phyloP scores from a whole-genome alignment of 2,329 filamentous ascomycete species.

The Cephalotrichum gorgonifer region DNA sequence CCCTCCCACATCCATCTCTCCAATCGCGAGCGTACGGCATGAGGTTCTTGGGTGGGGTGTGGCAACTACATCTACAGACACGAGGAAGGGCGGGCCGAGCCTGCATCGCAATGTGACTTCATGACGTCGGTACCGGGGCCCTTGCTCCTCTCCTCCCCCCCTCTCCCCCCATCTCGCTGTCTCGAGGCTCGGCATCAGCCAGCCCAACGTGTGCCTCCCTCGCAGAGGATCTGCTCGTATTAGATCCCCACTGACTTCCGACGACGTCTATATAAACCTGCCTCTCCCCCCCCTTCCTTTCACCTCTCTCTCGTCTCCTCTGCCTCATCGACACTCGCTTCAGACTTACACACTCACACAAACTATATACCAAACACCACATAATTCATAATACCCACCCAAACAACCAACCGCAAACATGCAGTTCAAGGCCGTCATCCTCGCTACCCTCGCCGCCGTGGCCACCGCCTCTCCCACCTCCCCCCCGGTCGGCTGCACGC shows the following conservation, averaged over 20 bases:
- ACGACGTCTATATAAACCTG: neutral
- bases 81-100: too few species aligned
- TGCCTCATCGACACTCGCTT: neutral
- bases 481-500: slow-evolving; percentile 17
- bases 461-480: slow-evolving; percentile 8
- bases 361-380: neutral
- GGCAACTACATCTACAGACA: too few species aligned
- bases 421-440: slow-evolving; percentile 9
- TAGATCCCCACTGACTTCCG: too few species aligned
- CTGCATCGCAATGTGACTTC: too few species aligned
- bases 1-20: too few species aligned
- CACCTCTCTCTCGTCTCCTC: neutral
- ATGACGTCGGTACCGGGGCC: too few species aligned
- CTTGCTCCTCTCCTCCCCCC: too few species aligned
- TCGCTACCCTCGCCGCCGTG: slow-evolving; percentile 12
- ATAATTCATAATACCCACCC: neutral
- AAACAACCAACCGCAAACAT: slow-evolving; percentile 5
- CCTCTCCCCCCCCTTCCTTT: neutral
- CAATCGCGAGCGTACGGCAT: too few species aligned
- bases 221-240: too few species aligned
- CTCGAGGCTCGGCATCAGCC: neutral
- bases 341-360: neutral
- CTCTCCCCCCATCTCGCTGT: too few species aligned
- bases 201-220: too few species aligned
- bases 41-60: too few species aligned